Base-by-base conservation (phyloP, 257 asterid genomes). In the Solanum habrochaites region DNA sequence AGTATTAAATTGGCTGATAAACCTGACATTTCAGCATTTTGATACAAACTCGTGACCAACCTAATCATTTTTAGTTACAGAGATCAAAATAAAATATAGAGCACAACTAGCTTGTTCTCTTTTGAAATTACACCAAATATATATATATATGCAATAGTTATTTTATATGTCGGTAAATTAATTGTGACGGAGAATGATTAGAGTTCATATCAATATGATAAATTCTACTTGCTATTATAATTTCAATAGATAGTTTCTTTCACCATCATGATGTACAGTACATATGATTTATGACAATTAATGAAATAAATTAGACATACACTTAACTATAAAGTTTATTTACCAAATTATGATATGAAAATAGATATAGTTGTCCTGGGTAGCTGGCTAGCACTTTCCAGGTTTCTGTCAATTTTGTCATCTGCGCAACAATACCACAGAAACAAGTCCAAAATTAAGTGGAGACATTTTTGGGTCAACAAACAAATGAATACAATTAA, bases 31-130 rank as follows among this genome's bases (percentile, higher is more conserved):
- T 69, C 71, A 49, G 6, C 29, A 85, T 32, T 83, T 80, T 86
- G 67, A 83, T 88, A 35, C 45, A 67, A 84, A 84, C 86, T 84
- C 86, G 45, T 84, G 81, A 84, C 80, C 87, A 66, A 66, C 67
- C 87, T 66, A 84, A 84, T 84, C 81, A 66, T 64, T 18, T 47
- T 49, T 49, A 10, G 45, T 49, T 80, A 29, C 16, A 2, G 49
- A 45, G 42, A 16, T 32, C 43, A 4, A 49, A 81, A 31, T 29
- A 27, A 45, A 78, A 43, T 21, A 21, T 58, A 58, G 13, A 8
- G 27, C 5, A 20, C 66, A 20, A 20, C 12, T 58, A 58, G 25
- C 66, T 58, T 58, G 27, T 21, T 58, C 27, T 58, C 5, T 27
- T 25, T 64, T 64, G 7, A 64, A n/a, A 64, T 25, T 25, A 25